Conservation (phyloP, 2,329 filamentous ascomycete species). For the Ampelomyces quisqualis region DNA sequence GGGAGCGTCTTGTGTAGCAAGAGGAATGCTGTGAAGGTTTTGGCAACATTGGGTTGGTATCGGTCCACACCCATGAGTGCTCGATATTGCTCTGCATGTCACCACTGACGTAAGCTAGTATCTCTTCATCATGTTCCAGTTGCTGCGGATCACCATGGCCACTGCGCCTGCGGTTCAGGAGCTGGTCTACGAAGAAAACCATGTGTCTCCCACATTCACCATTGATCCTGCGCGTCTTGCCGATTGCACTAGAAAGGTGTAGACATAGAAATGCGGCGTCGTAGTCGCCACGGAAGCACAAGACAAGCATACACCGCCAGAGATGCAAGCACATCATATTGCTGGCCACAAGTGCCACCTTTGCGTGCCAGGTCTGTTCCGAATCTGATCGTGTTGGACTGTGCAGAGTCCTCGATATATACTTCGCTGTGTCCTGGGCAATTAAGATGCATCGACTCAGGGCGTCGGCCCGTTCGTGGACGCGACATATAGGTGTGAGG, state of each 20-base stretch:
- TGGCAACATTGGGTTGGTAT: slow-evolving; percentile 42
- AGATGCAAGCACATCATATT: slow-evolving; percentile 78
- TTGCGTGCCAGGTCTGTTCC: slow-evolving; percentile 52
- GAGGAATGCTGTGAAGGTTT: slow-evolving; percentile 8
- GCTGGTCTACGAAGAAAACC: slow-evolving; percentile 71
- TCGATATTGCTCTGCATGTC: slow-evolving; percentile 81
- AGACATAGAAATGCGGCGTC: slow-evolving; percentile 72
- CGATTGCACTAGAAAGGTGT: slow-evolving; percentile 69
- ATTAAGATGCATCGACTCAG: slow-evolving; percentile 74
- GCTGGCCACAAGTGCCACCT: slow-evolving; percentile 67
- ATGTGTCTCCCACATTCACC: slow-evolving; percentile 78
- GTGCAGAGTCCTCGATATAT: slow-evolving; percentile 68
- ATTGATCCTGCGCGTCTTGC: slow-evolving; percentile 70
- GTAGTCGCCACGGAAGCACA: slow-evolving; percentile 73
- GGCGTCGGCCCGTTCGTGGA: slow-evolving; percentile 66
- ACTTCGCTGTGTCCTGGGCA: slow-evolving; percentile 74
- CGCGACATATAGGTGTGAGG: slow-evolving; percentile 68
- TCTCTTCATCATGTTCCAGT: slow-evolving; percentile 74
- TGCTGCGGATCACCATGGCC: slow-evolving; percentile 42
- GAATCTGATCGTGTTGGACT: slow-evolving; percentile 35
- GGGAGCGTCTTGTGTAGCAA: slow-evolving; percentile 12
- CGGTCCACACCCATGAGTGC: slow-evolving; percentile 77
- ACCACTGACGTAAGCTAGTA: slow-evolving; percentile 80
- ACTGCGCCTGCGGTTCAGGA: slow-evolving; percentile 59
- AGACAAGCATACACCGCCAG: slow-evolving; percentile 80